These are phyloP conservation scores for Andrographis paniculata DNA, from an alignment of 305 asterid species.

Conservation along the genomic window DNA sequence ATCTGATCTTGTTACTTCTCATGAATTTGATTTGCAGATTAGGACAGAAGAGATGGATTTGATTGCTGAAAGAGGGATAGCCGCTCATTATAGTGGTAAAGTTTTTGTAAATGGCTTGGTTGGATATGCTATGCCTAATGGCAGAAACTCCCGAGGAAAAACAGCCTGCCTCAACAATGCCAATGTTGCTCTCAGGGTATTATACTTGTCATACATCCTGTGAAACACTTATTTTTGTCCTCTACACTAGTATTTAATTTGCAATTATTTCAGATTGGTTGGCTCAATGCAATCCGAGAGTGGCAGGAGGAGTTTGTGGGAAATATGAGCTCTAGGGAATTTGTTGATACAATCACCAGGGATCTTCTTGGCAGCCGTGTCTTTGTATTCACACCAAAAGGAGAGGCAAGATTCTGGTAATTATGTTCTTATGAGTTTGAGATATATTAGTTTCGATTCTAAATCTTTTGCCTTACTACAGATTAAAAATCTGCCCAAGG, in stretches of 20 bases:
- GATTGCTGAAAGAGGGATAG: slow-evolving; percentile 93
- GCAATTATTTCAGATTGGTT: slow-evolving; percentile 51
- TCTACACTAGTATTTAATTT: slow-evolving; percentile 16
- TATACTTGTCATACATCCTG: slow-evolving; percentile 2
- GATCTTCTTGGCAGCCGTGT: slow-evolving; percentile 94
- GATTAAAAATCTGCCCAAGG: slow-evolving; percentile 87
- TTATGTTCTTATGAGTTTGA: slow-evolving; percentile 8
- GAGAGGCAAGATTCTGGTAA: slow-evolving; percentile 50
- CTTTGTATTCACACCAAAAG: slow-evolving; percentile 87
- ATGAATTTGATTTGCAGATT: slow-evolving; percentile 38
- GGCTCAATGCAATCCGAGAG: slow-evolving; percentile 97
- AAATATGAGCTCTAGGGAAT: slow-evolving; percentile 90
- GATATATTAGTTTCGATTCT: slow-evolving; percentile 6
- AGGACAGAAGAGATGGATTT: slow-evolving; percentile 95
- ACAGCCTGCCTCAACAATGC: slow-evolving; percentile 81
- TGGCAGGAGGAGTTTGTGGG: slow-evolving; percentile 99
- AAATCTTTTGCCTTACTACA: slow-evolving; percentile 21
- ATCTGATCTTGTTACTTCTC: background rate
- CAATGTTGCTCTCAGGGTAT: slow-evolving; percentile 85
- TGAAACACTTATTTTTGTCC: slow-evolving; percentile 7
- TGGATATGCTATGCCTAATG: slow-evolving; percentile 51
- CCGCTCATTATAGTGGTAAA: slow-evolving; percentile 90
- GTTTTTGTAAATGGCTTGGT: slow-evolving; percentile 67
- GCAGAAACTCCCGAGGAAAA: slow-evolving; percentile 52
- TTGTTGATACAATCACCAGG: slow-evolving; percentile 85